Evolutionary conservation across 108 stramenopile genomes (phyloP).

Genomic region (Parietichytrium sp.): DNA sequence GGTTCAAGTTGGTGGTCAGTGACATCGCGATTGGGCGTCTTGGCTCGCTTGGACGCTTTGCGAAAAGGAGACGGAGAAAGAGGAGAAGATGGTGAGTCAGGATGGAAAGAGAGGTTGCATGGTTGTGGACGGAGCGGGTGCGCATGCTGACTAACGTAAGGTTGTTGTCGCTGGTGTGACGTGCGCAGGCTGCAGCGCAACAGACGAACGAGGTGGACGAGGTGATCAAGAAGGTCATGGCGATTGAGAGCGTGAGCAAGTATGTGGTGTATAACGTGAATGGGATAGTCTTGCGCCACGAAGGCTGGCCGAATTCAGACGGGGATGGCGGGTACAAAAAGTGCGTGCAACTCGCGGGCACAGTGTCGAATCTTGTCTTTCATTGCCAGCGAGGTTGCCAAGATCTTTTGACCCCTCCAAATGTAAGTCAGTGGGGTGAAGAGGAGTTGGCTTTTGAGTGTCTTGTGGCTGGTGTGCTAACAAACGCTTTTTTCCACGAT

Average conservation of each 20-base stretch:
- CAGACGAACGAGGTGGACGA: constrained; percentile 33
- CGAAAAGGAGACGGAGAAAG: no score
- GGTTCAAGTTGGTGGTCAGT: no score
- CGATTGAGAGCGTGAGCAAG: constrained; percentile 12
- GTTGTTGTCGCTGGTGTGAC: no score
- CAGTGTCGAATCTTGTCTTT: neutral
- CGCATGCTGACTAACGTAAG: no score
- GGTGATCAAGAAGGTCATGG: constrained; percentile 35
- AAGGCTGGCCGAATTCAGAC: constrained; percentile 20
- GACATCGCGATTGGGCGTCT: no score
- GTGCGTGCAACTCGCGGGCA: constrained; percentile 23
- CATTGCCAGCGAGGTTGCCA: constrained; percentile 33
- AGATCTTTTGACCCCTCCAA: neutral
- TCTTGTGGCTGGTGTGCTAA: no score
- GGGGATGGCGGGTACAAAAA: constrained; percentile 26
- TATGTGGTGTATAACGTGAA: constrained; percentile 11
- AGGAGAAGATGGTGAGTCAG: no score
- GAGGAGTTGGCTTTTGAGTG: no score
- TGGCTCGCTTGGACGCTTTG: no score
- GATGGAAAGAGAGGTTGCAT: no score
- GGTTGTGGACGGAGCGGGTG: no score
- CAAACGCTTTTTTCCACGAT: no score
- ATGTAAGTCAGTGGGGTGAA: neutral
- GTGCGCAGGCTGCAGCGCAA: neutral
- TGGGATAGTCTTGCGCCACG: constrained; percentile 17